These are phyloP conservation scores for Cladosporium sp. DNA, from an alignment of 2,329 filamentous ascomycete genomes.

Conservation along the genomic window DNA sequence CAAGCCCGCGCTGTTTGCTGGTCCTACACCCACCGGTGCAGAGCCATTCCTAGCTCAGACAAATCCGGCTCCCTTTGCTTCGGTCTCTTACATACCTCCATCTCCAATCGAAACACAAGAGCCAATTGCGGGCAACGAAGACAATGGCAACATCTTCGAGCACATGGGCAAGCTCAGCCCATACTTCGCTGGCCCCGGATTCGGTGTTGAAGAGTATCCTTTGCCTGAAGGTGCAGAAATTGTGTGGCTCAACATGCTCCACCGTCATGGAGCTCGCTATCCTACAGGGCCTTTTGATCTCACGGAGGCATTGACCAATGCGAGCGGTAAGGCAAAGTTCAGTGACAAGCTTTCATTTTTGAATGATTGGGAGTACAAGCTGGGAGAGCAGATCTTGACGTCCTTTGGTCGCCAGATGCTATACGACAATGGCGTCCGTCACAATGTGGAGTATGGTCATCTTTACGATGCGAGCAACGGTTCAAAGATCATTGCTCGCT, in stretches of 20 bases:
- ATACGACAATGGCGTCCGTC: slow-evolving; percentile 66
- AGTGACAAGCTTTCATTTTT: slow-evolving; percentile 65
- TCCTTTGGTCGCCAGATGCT: slow-evolving; percentile 70
- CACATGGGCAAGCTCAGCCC: slow-evolving; percentile 70
- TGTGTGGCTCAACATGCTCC: slow-evolving; percentile 70
- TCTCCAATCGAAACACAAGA: slow-evolving; percentile 70
- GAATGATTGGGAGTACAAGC: slow-evolving; percentile 67
- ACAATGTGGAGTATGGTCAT: slow-evolving; percentile 71
- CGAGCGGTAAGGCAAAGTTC: slow-evolving; percentile 60
- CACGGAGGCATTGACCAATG: slow-evolving; percentile 57
- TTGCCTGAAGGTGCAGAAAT: slow-evolving; percentile 68
- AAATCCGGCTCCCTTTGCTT: slow-evolving; percentile 62
- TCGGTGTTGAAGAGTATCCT: slow-evolving; percentile 72
- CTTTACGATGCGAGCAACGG: slow-evolving; percentile 64
- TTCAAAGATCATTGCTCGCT: slow-evolving; percentile 71
- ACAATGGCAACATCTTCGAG: slow-evolving; percentile 66
- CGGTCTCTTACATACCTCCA: slow-evolving; percentile 67
- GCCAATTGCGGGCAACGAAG: slow-evolving; percentile 58
- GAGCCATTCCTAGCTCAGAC: slow-evolving; percentile 73
- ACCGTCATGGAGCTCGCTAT: slow-evolving; percentile 73
- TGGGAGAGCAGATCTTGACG: slow-evolving; percentile 72
- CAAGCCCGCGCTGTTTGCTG: slow-evolving; percentile 56
- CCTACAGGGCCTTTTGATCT: slow-evolving; percentile 64
- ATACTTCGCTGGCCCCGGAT: slow-evolving; percentile 71
- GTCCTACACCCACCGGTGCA: slow-evolving; percentile 68